These are phyloP conservation scores for Acer yangbiense DNA, from an alignment of 345 rosid genomes.

Conservation along the genomic window DNA sequence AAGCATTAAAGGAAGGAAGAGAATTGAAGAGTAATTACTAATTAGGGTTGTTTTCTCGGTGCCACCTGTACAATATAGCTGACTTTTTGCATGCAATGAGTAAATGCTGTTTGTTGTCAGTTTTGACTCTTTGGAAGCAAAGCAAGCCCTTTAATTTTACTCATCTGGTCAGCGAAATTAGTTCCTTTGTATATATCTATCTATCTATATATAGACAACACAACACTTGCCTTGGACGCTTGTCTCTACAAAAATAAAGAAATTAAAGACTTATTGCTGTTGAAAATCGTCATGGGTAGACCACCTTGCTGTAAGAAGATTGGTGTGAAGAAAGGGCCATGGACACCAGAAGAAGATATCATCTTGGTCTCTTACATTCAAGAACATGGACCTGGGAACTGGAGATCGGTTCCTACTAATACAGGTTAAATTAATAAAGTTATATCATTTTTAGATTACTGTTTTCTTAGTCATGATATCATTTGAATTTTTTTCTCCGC, in stretches of 20 bases:
- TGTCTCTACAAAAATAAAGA: slow-evolving; percentile 17
- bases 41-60: slow-evolving; percentile 17
- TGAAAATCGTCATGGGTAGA: slow-evolving; percentile 62
- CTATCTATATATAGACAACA: slow-evolving; percentile 27
- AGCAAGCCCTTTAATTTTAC: slow-evolving; percentile 22
- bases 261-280: neutral
- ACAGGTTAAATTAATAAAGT: slow-evolving; percentile 48
- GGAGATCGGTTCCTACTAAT: slow-evolving; percentile 85
- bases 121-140: slow-evolving; percentile 53
- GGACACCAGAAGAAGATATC: slow-evolving; percentile 99
- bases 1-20: no score
- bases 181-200: neutral
- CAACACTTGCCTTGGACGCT: slow-evolving; percentile 28
- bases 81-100: slow-evolving; percentile 56
- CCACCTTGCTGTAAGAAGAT: slow-evolving; percentile 87
- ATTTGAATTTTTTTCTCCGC: neutral
- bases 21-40: neutral
- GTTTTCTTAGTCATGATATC: neutral
- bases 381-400: slow-evolving; percentile 92
- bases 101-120: slow-evolving; percentile 59
- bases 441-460: neutral
- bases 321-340: slow-evolving; percentile 96
- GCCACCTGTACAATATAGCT: slow-evolving; percentile 35
- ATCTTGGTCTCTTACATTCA: slow-evolving; percentile 84
- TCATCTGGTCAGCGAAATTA: slow-evolving; percentile 37